These are phyloP conservation scores for Tilletia walkeri DNA, from an alignment of 1,284 basidiomycete genomes.

Conservation along the genomic window DNA sequence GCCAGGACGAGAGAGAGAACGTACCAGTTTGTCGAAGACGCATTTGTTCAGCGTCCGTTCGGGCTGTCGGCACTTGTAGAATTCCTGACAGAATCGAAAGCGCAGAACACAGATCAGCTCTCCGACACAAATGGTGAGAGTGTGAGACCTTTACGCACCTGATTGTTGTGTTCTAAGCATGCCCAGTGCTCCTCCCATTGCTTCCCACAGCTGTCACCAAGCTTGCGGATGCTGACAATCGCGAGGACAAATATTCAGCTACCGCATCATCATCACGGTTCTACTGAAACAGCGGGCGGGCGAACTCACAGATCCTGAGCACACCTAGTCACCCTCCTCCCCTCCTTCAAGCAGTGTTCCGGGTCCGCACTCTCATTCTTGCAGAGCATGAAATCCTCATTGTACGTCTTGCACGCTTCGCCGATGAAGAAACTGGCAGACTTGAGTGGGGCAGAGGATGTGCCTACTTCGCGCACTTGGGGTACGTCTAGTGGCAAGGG, in stretches of 20 bases:
- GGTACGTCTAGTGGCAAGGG: slow-evolving; percentile 59
- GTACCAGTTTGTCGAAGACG: slow-evolving; percentile 85
- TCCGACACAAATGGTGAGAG: too few species aligned
- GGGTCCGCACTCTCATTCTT: slow-evolving; percentile 84
- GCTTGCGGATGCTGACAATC: slow-evolving; percentile 74
- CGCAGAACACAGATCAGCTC: slow-evolving; percentile 2
- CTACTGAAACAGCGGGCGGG: too few species aligned
- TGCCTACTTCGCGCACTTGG: slow-evolving; percentile 84
- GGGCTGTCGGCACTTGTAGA: slow-evolving; percentile 82
- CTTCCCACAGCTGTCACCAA: slow-evolving; percentile 84
- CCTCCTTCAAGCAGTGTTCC: slow-evolving; percentile 91
- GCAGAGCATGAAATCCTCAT: slow-evolving; percentile 99
- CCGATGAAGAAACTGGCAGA: slow-evolving; percentile 97
- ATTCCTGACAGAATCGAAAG: slow-evolving; percentile 65
- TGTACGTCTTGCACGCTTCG: slow-evolving; percentile 90
- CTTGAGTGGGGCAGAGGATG: slow-evolving; percentile 90
- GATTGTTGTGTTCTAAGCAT: slow-evolving; percentile 92
- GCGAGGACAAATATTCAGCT: too few species aligned
- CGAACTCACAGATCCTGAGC: slow-evolving; percentile 80
- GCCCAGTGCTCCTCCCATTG: slow-evolving; percentile 92
- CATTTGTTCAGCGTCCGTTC: slow-evolving; percentile 89
- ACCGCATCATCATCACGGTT: too few species aligned
- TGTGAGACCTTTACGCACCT: slow-evolving; percentile 62
- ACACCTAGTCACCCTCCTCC: slow-evolving; percentile 91
- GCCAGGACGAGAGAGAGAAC: neutral